phyloP scores from a whole-genome alignment of 2,329 filamentous ascomycete species.

The Colletotrichum plurivorum region DNA sequence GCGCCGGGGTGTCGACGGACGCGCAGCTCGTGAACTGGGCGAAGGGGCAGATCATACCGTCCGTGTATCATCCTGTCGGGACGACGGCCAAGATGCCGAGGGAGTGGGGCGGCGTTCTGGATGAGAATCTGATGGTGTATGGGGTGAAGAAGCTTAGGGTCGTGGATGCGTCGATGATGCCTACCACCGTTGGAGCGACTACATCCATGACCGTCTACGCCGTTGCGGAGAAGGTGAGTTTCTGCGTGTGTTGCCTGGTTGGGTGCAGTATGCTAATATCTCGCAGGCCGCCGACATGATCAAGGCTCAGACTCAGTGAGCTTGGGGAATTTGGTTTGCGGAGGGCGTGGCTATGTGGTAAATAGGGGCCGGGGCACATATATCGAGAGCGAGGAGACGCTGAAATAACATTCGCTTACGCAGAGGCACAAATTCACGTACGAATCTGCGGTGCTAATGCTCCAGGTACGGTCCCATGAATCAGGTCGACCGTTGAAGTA shows the following conservation, averaged over 20 bases:
- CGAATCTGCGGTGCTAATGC: too few species aligned
- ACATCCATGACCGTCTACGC: conserved; percentile 43
- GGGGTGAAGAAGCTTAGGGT: conserved; percentile 45
- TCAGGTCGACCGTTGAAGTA: too few species aligned
- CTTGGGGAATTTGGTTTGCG: background rate
- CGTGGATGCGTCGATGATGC: conserved; percentile 43
- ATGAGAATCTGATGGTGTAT: conserved; percentile 47
- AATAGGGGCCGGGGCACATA: too few species aligned
- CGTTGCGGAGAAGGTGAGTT: conserved; percentile 43
- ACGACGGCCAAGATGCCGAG: conserved; percentile 48
- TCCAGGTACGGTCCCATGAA: too few species aligned
- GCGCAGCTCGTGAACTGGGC: conserved; percentile 44
- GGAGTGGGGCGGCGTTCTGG: conserved; percentile 48
- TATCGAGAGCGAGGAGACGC: too few species aligned
- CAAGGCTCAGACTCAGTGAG: conserved; percentile 33
- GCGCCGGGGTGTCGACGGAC: conserved; percentile 41
- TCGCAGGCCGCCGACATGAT: conserved; percentile 39
- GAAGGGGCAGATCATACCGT: conserved; percentile 43
- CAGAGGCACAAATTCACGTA: too few species aligned
- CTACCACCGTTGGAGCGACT: conserved; percentile 41
- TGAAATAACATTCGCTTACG: too few species aligned
- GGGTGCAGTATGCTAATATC: conserved; percentile 3
- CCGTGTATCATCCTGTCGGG: conserved; percentile 46
- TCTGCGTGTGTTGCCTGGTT: accelerated
- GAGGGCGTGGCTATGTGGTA: background rate